A percentile compares a stretch with the other conserved stretches of the same genome.
These are phyloP conservation scores for Volutella citrinella DNA, from an alignment of 2,329 filamentous ascomycete genomes.

Conservation along the genomic window DNA sequence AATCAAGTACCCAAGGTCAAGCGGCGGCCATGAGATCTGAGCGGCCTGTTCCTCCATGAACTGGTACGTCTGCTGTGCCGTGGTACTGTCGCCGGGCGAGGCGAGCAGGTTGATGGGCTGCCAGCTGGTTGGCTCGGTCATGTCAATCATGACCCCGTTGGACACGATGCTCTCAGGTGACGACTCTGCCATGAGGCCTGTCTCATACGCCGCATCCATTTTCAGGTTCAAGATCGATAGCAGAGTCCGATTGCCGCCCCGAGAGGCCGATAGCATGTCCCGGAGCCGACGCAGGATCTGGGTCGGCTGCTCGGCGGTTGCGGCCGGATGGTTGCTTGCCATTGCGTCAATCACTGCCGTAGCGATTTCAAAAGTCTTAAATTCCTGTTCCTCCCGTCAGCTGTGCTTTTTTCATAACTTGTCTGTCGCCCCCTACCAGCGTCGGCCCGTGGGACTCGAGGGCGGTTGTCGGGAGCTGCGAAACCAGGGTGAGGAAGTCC, in stretches of 20 bases:
- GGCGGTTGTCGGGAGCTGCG: constrained; percentile 41
- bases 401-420: accelerated
- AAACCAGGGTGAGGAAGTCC: constrained; percentile 42
- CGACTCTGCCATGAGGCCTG: constrained; percentile 11
- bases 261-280: constrained; percentile 37
- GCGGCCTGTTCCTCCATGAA: constrained; percentile 25
- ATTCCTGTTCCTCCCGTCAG: constrained; percentile 27
- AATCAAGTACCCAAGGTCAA: constrained; percentile 23
- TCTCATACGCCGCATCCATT: constrained; percentile 23
- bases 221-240: constrained; percentile 32
- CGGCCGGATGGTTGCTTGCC: constrained; percentile 21
- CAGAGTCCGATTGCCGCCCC: constrained; percentile 40
- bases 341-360: constrained; percentile 41
- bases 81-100: constrained; percentile 13
- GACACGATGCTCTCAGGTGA: constrained; percentile 5
- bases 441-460: constrained; percentile 48
- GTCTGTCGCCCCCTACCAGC: constrained; percentile 25
- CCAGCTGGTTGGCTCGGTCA: constrained; percentile 12
- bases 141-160: constrained; percentile 9
- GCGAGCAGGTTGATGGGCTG: constrained; percentile 16
- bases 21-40: constrained; percentile 23
- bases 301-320: constrained; percentile 23
- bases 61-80: constrained; percentile 22
- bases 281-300: constrained; percentile 38
- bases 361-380: constrained; percentile 46